These are phyloP conservation scores for Fraxinus ornus DNA, from an alignment of 305 asterid genomes.

Conservation along the genomic window DNA sequence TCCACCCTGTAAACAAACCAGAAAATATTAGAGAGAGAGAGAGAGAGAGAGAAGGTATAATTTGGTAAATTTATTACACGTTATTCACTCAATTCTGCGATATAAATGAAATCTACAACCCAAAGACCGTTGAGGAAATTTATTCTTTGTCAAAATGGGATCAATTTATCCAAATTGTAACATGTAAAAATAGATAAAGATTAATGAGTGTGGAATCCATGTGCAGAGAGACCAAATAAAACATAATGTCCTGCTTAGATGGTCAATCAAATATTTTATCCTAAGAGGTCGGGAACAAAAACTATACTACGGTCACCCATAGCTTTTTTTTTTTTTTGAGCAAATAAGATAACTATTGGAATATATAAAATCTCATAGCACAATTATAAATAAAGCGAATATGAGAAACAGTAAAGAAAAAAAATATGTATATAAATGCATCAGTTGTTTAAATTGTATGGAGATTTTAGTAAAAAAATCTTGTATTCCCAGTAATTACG, in stretches of 20 bases:
- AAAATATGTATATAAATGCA: neutral
- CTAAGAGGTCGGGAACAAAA: neutral
- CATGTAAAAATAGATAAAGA: neutral
- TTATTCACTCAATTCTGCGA: neutral
- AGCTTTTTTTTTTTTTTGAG: neutral
- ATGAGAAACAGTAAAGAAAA: neutral
- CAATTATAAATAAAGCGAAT: neutral
- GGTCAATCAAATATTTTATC: neutral
- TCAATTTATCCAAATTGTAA: neutral
- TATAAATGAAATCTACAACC: neutral
- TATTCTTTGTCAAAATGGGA: neutral
- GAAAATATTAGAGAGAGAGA: neutral
- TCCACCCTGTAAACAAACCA: conserved; percentile 71
- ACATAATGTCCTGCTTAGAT: neutral
- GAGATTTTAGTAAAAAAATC: neutral
- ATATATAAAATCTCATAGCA: neutral
- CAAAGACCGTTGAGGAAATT: neutral
- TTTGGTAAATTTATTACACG: neutral
- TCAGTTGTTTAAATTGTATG: no score
- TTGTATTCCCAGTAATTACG: neutral
- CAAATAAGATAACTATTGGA: neutral
- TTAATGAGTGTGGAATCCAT: neutral
- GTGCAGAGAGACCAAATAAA: conserved; percentile 7
- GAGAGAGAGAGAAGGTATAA: neutral
- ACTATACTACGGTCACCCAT: neutral